Conservation (phyloP, 805 yeast genomes). For the Jamesozyma hellenica region DNA sequence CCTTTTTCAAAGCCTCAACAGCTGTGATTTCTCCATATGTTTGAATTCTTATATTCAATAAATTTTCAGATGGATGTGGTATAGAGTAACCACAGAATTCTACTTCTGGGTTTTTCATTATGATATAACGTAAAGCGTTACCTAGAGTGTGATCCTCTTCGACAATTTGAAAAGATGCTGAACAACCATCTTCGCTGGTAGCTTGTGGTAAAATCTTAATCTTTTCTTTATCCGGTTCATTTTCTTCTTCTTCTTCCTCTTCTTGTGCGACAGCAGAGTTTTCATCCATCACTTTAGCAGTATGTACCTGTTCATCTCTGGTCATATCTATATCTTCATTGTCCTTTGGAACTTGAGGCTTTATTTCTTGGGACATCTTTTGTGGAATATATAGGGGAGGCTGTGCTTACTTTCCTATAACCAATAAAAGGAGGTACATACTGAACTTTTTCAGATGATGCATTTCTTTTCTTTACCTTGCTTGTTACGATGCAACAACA, state of each 20-base stretch:
- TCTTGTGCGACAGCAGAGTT: constrained; percentile 1
- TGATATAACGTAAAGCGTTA: constrained; percentile 83
- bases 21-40: constrained; percentile 83
- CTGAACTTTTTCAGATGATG: no score
- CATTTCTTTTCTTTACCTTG: no score
- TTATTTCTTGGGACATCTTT: constrained; percentile 1
- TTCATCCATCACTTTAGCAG: neutral
- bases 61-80: constrained; percentile 94
- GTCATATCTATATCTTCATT: constrained; percentile 7
- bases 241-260: constrained; percentile 27
- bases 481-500: no score
- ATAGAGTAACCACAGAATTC: constrained; percentile 98
- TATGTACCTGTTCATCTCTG: constrained; percentile 4
- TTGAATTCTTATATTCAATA: constrained; percentile 83
- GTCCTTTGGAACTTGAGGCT: neutral
- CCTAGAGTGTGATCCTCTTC: constrained; percentile 97
- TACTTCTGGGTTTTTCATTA: constrained; percentile 95
- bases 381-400: neutral
- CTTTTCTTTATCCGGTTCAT: constrained; percentile 44
- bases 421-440: neutral
- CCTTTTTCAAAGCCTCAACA: constrained; percentile 84
- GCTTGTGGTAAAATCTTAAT: constrained; percentile 65
- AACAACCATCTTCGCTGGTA: constrained; percentile 81
- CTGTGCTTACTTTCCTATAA: no score
- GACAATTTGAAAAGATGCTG: constrained; percentile 84